Conservation (phyloP, 2,329 filamentous ascomycete genomes). For the Aspergillus sergii region DNA sequence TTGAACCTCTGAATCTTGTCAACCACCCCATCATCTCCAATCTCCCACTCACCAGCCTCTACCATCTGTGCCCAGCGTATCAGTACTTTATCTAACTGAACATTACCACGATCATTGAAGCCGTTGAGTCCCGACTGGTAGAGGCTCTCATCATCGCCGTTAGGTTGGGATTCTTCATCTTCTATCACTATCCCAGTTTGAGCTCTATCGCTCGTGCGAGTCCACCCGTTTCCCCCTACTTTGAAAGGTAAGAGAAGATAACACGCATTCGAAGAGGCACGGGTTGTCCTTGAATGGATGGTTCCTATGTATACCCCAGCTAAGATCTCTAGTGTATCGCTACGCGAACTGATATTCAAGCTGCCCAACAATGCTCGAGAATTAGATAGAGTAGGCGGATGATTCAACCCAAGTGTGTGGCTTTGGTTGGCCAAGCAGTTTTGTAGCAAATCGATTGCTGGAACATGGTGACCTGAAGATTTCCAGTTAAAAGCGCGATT, state of each 20-base stretch:
- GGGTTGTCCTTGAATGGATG: neutral
- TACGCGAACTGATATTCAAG: too few relatives aligned
- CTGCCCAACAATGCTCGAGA: too few relatives aligned
- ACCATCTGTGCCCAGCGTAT: slow-evolving; percentile 2
- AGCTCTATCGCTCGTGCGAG: neutral
- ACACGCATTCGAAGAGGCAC: neutral
- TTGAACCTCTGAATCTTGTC: slow-evolving; percentile 4
- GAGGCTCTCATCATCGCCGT: neutral
- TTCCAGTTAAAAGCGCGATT: too few relatives aligned
- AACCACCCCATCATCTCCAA: slow-evolving; percentile 6
- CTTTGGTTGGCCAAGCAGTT: too few relatives aligned
- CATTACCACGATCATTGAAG: neutral
- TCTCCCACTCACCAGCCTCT: slow-evolving; percentile 3
- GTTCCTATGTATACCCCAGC: neutral
- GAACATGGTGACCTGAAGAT: too few relatives aligned
- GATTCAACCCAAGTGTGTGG: too few relatives aligned
- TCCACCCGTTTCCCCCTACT: neutral
- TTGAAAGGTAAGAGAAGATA: neutral
- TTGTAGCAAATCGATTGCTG: too few relatives aligned
- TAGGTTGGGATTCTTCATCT: neutral
- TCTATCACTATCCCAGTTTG: neutral
- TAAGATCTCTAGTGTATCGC: neutral
- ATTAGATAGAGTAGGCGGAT: too few relatives aligned
- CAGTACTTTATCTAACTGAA: slow-evolving; percentile 7
- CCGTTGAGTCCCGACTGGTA: neutral